Evolutionary conservation across 1,284 basidiomycete species (phyloP), one percentile per base, ranked within the genome.

Genomic region (Neonothopanus nambi): DNA sequence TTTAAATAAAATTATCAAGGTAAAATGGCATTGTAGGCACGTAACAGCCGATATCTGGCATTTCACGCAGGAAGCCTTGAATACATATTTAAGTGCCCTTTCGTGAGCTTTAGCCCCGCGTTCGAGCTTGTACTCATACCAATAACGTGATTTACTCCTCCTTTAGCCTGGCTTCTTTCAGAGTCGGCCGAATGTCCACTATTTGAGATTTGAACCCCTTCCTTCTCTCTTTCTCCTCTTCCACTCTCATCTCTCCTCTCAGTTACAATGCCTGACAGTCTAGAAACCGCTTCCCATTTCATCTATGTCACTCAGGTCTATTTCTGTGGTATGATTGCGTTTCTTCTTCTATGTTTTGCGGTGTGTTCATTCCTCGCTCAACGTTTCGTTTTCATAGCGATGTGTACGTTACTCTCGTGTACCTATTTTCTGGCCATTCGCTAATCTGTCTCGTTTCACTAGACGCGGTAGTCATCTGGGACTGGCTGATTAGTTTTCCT

Each of bases 401-500:
- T 89, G 86, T 90, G 87, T 89, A 78, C 67, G 70, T 44, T 40
- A 45, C 44, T 53, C 48, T 33, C 3, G 9, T 57, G 53, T 57
- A 42, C 53, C 48, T 53, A 30, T 55, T 54, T 61, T 57, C 54
- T 52, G 58, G 54, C 49, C 50, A 48, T 58, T 51, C 57, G 57
- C 58, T 65, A 65, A 60, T n/a, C n/a, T n/a, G 58, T 56, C 62
- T 61, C 61, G 55, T 57, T 44, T 46, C 63, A 37, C 30, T 59
- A 90, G 88, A 91, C 67, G 84, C 88, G 52, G 82, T 91, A 40
- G 83, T 88, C 57, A 68, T 89, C 47, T 91, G 88, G 88, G 88
- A 91, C 73, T 91, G 88, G 88, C 74, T 87, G 63, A 81, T 87
- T 62, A 85, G 84, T 65, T 67, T 91, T 49, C 80, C 82, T 28